Percentiles rank a stretch among this genome's conserved stretches.
Conservation (phyloP, 441 rosid species). For the Erysimum cheiri region DNA sequence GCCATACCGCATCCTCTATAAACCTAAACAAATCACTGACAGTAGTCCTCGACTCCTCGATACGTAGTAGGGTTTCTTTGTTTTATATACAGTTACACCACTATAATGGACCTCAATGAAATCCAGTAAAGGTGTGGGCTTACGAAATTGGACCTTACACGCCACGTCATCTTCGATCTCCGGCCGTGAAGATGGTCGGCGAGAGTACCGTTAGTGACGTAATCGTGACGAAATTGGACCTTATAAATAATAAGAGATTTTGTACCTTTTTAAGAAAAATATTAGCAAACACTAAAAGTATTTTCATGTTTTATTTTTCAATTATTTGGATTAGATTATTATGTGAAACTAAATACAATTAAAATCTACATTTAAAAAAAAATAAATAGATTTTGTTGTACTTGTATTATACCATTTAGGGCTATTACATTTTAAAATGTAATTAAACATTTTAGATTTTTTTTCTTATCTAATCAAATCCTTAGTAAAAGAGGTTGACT, state of each 20-base stretch:
- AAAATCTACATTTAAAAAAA: not conserved
- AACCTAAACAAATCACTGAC: too few relatives aligned
- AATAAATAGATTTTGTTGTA: too few relatives aligned
- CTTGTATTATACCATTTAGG: not conserved
- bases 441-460: not conserved
- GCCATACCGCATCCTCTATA: too few relatives aligned
- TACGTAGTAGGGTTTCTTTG: too few relatives aligned
- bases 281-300: not conserved
- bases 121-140: too few relatives aligned
- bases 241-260: not conserved
- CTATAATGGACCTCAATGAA: too few relatives aligned
- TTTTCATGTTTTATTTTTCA: too few relatives aligned
- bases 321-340: not conserved
- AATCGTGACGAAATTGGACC: conserved; percentile 88
- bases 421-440: not conserved
- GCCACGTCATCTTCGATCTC: conserved; percentile 61
- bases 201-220: conserved; percentile 84
- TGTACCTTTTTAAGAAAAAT: not conserved
- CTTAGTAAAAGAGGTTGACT: not conserved
- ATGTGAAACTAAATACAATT: not conserved
- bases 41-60: too few relatives aligned
- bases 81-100: too few relatives aligned
- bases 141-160: conserved; percentile 65
- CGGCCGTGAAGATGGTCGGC: conserved; percentile 85
- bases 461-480: not conserved